Conservation (phyloP, 495 filamentous ascomycete species). For the Penicillium longicatenatum region DNA sequence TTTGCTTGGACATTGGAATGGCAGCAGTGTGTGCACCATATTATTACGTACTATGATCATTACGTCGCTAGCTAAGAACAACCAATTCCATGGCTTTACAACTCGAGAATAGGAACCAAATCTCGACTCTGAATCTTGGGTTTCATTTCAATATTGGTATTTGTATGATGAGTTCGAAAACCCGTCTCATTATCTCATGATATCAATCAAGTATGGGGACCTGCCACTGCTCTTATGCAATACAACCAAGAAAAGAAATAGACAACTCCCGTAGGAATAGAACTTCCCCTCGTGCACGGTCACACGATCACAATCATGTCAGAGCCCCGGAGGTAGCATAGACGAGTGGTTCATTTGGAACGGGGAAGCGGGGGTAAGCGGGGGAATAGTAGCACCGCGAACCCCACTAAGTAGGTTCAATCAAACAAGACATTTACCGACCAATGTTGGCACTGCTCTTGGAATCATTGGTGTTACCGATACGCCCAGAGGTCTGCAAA, state of each 20-base stretch:
- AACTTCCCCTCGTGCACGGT: background rate
- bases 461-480: constrained; percentile 35
- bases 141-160: constrained; percentile 5
- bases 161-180: constrained; percentile 22
- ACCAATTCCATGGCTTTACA: no score
- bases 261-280: background rate
- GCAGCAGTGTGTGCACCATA: no score
- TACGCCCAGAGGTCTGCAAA: constrained; percentile 34
- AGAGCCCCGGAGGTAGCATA: no score
- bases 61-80: no score
- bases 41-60: background rate
- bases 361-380: background rate
- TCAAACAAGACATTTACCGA: background rate
- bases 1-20: no score
- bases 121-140: background rate
- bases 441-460: constrained; percentile 3
- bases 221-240: constrained; percentile 26
- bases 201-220: constrained; percentile 34
- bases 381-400: background rate
- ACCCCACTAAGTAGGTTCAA: background rate
- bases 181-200: constrained; percentile 30
- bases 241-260: constrained; percentile 10
- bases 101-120: no score
- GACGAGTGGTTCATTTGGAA: background rate
- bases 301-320: background rate